Evolutionary conservation across 495 filamentous ascomycete species (phyloP), one percentile per base, ranked within the genome.

Genomic region (Terfezia boudieri): DNA sequence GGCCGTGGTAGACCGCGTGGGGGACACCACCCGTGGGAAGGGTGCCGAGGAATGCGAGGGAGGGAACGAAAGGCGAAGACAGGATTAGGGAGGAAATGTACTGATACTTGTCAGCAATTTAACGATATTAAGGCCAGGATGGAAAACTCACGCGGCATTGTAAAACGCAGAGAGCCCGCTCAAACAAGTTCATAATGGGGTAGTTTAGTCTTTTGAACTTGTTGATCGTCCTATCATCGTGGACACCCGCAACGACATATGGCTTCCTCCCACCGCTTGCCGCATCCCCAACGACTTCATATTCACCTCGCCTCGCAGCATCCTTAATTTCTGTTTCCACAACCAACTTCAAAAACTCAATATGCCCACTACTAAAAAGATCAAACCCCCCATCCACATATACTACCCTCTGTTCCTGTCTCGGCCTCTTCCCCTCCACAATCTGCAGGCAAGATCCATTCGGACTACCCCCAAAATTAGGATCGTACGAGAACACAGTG

Each of bases 101-200:
- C 85, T 94, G 63, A 9, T 12, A 35, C 14, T 23, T 37, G 26
- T 51, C 65, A 53, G 59, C 49, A 36, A 22, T 50, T 53, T n/a
- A 36, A 48, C 43, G 26, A 7, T 48, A 48, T 4, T 0, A 48
- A 20, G 8, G 43, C 6, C 43, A 20, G 43, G 51, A 49, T 57
- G 5, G 23, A 26, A 36, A 49, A 67, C 80, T 59, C 73, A 90
- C 86, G 59, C 78, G 77, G 66, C 90, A 99, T 60, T 96, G 90
- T 36, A 95, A 74, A 43, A 95, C 90, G 66, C 90, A 96, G 20
- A 99, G 78, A 7, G 86, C 86, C 51, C 90, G 80, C 73, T 99
- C 90, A 61, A 87, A 93, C 41, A 96, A 86, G 69, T 94, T 95
- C 90, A 96, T 99, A 66, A 99, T 95, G 1, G 90, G 90, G 65